Percentiles rank a stretch among this genome's conserved stretches.
These are phyloP conservation scores for Xylaria sp. DNA, from an alignment of 2,329 filamentous ascomycete species.

Conservation along the genomic window DNA sequence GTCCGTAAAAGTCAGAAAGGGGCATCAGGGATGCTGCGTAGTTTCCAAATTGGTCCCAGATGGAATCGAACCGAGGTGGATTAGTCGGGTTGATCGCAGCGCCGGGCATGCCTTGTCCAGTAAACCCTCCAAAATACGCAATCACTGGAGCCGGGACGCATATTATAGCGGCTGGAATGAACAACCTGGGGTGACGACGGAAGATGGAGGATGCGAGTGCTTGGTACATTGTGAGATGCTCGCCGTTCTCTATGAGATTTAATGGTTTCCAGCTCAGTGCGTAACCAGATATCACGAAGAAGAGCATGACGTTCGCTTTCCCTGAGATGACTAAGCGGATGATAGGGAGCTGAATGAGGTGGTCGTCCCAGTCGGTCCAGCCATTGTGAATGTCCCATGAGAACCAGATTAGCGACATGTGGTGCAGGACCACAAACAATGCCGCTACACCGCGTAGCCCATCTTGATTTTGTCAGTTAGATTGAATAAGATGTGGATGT, in stretches of 20 bases:
- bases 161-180: conserved; percentile 43
- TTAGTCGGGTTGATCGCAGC: conserved; percentile 38
- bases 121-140: conserved; percentile 39
- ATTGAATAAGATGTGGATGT: no score
- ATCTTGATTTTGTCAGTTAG: conserved; percentile 49
- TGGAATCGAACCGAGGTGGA: conserved; percentile 33
- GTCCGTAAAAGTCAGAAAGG: conserved; percentile 39
- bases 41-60: conserved; percentile 41
- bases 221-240: conserved; percentile 39
- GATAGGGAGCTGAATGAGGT: conserved; percentile 52
- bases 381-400: conserved; percentile 47
- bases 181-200: conserved; percentile 46
- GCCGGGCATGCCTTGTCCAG: conserved; percentile 36
- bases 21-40: conserved; percentile 28
- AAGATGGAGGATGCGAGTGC: conserved; percentile 46
- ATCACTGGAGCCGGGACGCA: conserved; percentile 38
- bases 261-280: conserved; percentile 53
- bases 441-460: conserved; percentile 66
- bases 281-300: conserved; percentile 57
- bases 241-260: conserved; percentile 43
- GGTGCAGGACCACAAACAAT: conserved; percentile 64
- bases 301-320: conserved; percentile 54
- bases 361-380: conserved; percentile 39
- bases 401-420: conserved; percentile 52
- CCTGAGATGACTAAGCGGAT: conserved; percentile 53